A percentile compares a stretch with the other conserved stretches of the same genome.
Evolutionary conservation across 306 rosid species (phyloP).

Genomic region (Malus domestica): ASM211411v1 NC_041801.1:29158001-29158500

Average conservation of each 20-base stretch:
- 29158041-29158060: constrained; percentile 55
- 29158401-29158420: too few relatives aligned
- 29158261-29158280: too few relatives aligned
- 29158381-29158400: too few relatives aligned
- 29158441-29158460: too few relatives aligned
- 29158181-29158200: constrained; percentile 95
- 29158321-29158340: too few relatives aligned
- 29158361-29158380: too few relatives aligned
- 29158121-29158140: constrained; percentile 89
- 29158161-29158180: constrained; percentile 95
- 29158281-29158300: too few relatives aligned
- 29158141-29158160: constrained; percentile 90
- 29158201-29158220: constrained; percentile 99
- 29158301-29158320: too few relatives aligned
- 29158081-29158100: constrained; percentile 53
- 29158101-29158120: constrained; percentile 64
- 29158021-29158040: constrained; percentile 81
- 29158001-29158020: constrained; percentile 69
- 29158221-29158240: constrained; percentile 99
- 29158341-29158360: too few relatives aligned
- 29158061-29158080: constrained; percentile 50
- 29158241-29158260: constrained; percentile 90
- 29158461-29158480: too few relatives aligned
- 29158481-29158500: too few relatives aligned
- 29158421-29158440: too few relatives aligned